Base-by-base conservation (phyloP, 2,329 filamentous ascomycete species). In the Cryphonectria japonica region DNA sequence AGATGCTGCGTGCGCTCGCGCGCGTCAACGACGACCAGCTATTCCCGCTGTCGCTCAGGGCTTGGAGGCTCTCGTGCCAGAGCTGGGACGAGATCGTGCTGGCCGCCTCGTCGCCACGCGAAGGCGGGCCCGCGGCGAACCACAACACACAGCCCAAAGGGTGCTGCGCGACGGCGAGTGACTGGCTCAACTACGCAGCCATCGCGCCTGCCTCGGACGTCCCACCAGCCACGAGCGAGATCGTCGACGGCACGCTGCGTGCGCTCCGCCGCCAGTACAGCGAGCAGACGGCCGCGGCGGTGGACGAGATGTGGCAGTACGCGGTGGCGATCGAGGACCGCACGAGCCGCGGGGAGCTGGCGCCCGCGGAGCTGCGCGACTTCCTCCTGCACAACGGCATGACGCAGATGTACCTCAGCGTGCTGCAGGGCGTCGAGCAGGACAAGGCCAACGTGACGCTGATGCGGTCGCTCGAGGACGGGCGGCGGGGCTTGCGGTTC, bases 11-110 rank as follows among this genome's bases (percentile, higher is more conserved):
- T 8, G 57, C 39, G 8, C 68, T 71, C 22, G 54, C 66, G 52
- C 68, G 67, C 19, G 59, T 71, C 67, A 67, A 71, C n/a, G 70
- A 69, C 62, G 70, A 71, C 22, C 6, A 69, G 26, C 62, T 71
- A 26, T 61, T 69, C 54, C 68, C 32, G 52, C 50, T 71, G 32
- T 67, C 66, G 1, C 22, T 71, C 14, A 57, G 69, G 14, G 70
- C 67, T 22, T 71, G 70, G 70, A 71, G 46, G 32, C 62, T 71
- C 13, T 69, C 63, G 32, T 71, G 70, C 54, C 63, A 66, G 43
- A 69, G 54, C 26, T 71, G 70, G 70, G 70, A 71, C 26, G 9
- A 41, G 9, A 61, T 67, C 37, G 52, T 22, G 16, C 34, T 32
- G 9, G 52, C 13, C 11, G 4, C 13, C n/a, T 57, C 52, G 2